phyloP scores from a whole-genome alignment of 176 grass and related monocot species.

The Olyra latifolia region DNA sequence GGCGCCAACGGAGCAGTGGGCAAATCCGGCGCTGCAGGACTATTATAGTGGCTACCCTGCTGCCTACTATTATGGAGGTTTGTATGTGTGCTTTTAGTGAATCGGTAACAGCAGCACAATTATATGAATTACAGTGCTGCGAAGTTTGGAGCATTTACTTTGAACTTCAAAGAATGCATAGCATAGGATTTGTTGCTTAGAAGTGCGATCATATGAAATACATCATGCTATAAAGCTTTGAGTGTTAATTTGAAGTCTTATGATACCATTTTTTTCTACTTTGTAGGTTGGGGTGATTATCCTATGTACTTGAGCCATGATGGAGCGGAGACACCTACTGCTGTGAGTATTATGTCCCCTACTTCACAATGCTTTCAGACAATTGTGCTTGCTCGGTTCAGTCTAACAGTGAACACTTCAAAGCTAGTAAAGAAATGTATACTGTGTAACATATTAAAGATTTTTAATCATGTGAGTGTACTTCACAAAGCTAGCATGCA shows the following conservation, averaged over 20 bases:
- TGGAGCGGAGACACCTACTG: conserved; percentile 34
- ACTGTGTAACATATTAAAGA: background rate
- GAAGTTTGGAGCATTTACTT: background rate
- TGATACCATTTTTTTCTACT: background rate
- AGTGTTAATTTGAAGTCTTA: background rate
- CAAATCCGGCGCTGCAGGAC: conserved; percentile 38
- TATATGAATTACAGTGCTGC: background rate
- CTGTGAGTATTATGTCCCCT: conserved; percentile 36
- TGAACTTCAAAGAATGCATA: background rate
- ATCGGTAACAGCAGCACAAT: background rate
- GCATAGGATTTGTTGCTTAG: background rate
- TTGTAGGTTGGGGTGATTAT: conserved; percentile 60
- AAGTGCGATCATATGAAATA: background rate
- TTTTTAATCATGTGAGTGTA: background rate
- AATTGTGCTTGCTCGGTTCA: background rate
- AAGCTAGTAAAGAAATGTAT: background rate
- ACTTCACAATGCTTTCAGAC: background rate
- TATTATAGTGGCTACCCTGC: conserved; percentile 53
- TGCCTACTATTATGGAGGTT: conserved; percentile 69
- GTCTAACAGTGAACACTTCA: background rate
- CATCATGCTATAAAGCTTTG: background rate
- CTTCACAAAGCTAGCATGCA: background rate
- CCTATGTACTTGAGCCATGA: conserved; percentile 37
- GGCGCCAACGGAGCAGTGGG: conserved; percentile 18
- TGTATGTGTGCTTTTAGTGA: background rate